phyloP scores from a whole-genome alignment of 495 filamentous ascomycete genomes.

The Achaetomiella virescens region DNA sequence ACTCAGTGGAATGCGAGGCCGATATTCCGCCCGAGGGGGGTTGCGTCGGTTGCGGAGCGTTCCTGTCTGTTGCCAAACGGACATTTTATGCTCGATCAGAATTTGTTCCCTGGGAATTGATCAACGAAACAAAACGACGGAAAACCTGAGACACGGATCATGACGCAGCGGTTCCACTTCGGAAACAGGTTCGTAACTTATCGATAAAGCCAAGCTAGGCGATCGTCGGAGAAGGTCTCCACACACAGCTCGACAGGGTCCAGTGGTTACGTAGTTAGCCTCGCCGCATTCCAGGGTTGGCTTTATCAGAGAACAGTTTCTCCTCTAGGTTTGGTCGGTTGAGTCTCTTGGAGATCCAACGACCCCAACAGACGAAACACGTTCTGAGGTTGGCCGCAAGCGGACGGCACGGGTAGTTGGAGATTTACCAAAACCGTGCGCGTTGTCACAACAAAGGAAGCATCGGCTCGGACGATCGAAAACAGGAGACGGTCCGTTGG shows the following conservation, averaged over 20 bases:
- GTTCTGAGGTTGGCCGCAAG: no score
- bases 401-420: no score
- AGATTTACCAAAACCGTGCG: no score
- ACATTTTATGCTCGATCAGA: neutral
- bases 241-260: neutral
- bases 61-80: neutral
- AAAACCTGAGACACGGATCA: neutral
- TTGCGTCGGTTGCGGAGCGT: no score
- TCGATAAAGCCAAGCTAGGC: neutral
- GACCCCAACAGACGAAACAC: no score
- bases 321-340: no score
- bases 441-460: no score
- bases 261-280: neutral
- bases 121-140: neutral
- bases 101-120: neutral
- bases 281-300: neutral
- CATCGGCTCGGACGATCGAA: neutral
- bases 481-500: neutral
- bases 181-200: neutral
- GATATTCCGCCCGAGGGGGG: neutral
- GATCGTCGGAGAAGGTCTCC: neutral
- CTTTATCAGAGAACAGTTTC: no score
- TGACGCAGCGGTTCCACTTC: slow-evolving; percentile 4
- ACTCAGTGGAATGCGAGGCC: no score
- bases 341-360: no score